A percentile compares a stretch with the other conserved stretches of the same genome.
phyloP scores from a whole-genome alignment of 2,329 filamentous ascomycete species.

The Lojkania enalia region DNA sequence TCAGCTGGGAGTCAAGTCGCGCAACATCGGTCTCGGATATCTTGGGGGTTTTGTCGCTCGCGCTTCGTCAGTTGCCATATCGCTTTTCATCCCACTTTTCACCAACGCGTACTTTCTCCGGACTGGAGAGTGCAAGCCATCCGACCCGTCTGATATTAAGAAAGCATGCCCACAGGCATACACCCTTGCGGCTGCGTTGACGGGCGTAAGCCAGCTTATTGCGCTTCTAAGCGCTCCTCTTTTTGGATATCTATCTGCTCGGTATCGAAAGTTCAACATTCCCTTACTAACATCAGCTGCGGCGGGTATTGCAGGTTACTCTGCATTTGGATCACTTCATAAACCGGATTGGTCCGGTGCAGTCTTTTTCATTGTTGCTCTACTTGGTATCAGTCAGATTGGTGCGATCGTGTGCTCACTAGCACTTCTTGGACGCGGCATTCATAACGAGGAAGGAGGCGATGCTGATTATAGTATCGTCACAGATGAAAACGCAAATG shows the following conservation, averaged over 20 bases:
- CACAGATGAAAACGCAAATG: constrained; percentile 15
- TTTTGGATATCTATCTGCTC: constrained; percentile 83
- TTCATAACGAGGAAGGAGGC: constrained; percentile 57
- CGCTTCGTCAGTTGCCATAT: constrained; percentile 92
- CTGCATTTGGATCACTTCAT: constrained; percentile 71
- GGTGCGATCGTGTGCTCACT: constrained; percentile 95
- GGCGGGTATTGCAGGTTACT: constrained; percentile 78
- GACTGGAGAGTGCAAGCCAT: constrained; percentile 70
- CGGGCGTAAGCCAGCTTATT: constrained; percentile 84
- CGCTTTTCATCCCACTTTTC: constrained; percentile 89
- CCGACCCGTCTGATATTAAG: constrained; percentile 67
- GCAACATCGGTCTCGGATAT: constrained; percentile 83
- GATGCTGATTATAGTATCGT: constrained; percentile 17
- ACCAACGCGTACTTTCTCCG: constrained; percentile 88
- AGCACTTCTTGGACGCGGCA: constrained; percentile 80
- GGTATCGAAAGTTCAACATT: constrained; percentile 65
- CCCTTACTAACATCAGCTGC: constrained; percentile 73
- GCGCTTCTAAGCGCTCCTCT: constrained; percentile 82
- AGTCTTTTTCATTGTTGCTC: constrained; percentile 75
- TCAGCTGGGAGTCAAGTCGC: constrained; percentile 70
- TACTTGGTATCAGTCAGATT: constrained; percentile 92
- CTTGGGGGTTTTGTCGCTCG: constrained; percentile 92
- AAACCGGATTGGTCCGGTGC: constrained; percentile 72
- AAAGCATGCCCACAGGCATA: constrained; percentile 85
- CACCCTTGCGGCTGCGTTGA: constrained; percentile 81